These are phyloP conservation scores for Grigorovia humatica DNA, from an alignment of 805 yeast species.

Conservation along the genomic window DNA sequence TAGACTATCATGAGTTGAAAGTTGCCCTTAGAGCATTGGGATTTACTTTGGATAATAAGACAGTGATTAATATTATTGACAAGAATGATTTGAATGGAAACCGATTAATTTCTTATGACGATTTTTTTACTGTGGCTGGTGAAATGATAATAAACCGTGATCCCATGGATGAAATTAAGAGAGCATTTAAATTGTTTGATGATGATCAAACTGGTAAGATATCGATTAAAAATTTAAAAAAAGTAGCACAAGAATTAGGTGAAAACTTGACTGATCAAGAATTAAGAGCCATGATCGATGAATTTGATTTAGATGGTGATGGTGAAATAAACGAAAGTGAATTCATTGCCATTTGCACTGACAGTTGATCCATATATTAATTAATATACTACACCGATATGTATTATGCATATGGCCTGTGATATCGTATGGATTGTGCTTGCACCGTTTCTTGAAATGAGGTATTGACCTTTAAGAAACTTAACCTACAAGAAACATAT, in stretches of 20 bases:
- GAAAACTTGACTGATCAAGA: conserved; percentile 90
- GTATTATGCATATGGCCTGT: neutral
- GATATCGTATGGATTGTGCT: neutral
- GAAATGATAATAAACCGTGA: conserved; percentile 77
- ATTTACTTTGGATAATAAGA: conserved; percentile 68
- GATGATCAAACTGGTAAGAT: conserved; percentile 83
- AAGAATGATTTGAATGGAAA: conserved; percentile 60
- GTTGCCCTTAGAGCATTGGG: conserved; percentile 93
- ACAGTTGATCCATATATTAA: conserved; percentile 26
- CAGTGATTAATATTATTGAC: conserved; percentile 63
- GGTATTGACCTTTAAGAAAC: too few relatives aligned
- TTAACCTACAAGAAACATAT: too few relatives aligned
- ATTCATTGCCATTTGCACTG: conserved; percentile 80
- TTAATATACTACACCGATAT: neutral
- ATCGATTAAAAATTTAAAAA: conserved; percentile 66
- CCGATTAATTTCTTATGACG: conserved; percentile 68
- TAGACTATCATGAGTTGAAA: conserved; percentile 88
- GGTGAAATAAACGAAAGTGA: conserved; percentile 91
- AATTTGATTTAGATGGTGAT: conserved; percentile 91
- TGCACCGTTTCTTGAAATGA: too few relatives aligned
- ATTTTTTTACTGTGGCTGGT: conserved; percentile 64
- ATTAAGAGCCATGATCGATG: conserved; percentile 92
- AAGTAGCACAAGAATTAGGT: conserved; percentile 87
- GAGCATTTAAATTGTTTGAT: conserved; percentile 86
- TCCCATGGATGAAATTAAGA: conserved; percentile 80